phyloP scores from a whole-genome alignment of 345 rosid genomes.

The Rhodamnia rubescens region DNA sequence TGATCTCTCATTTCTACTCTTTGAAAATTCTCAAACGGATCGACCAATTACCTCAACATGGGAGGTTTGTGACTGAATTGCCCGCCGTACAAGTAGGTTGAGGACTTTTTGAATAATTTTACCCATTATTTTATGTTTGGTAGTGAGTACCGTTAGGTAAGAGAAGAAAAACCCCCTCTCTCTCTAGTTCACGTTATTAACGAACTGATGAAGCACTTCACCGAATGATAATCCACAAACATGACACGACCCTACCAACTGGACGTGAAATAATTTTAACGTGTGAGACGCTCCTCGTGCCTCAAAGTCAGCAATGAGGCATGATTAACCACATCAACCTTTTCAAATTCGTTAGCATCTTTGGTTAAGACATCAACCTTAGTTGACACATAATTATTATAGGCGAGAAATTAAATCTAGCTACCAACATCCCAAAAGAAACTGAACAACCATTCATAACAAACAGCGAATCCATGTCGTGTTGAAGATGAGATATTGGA shows the following conservation, averaged over 20 bases:
- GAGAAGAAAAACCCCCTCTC: not conserved
- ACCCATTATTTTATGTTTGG: slow-evolving; percentile 1
- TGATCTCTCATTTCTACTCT: not conserved
- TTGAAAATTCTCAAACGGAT: not conserved
- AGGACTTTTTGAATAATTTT: no score
- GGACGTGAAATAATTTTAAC: not conserved
- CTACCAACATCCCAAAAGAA: not conserved
- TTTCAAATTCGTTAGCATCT: slow-evolving; percentile 25
- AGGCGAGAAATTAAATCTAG: not conserved
- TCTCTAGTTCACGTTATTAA: slow-evolving; percentile 1
- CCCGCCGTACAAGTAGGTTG: no score
- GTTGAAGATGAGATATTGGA: not conserved
- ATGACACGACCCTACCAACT: not conserved
- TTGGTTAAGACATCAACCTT: not conserved
- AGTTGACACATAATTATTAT: slow-evolving; percentile 14
- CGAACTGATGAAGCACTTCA: slow-evolving; percentile 3
- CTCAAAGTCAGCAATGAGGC: slow-evolving; percentile 30
- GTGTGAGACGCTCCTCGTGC: not conserved
- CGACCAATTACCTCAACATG: not conserved
- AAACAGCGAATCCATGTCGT: not conserved
- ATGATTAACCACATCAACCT: slow-evolving; percentile 29
- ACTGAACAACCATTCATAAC: not conserved
- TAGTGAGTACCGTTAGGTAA: slow-evolving; percentile 17
- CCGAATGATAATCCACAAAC: not conserved
- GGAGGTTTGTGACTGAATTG: no score